phyloP scores from a whole-genome alignment of 2,329 filamentous ascomycete species.

The Exophiala mesophila region DNA sequence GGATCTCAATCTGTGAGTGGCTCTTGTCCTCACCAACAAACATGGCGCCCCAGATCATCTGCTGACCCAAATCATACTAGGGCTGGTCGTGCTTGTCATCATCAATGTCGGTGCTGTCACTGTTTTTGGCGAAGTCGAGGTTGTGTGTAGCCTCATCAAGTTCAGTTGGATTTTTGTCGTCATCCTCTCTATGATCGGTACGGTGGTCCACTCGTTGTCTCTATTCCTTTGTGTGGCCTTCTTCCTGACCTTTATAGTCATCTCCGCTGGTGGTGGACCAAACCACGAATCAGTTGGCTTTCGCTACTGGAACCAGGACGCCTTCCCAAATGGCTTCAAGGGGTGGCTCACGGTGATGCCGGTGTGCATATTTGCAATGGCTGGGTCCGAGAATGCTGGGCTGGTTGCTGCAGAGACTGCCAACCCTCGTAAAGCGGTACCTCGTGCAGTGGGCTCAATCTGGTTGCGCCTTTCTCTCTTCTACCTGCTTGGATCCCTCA shows the following conservation, averaged over 20 bases:
- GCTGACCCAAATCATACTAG: not conserved
- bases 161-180: constrained; percentile 47
- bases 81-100: constrained; percentile 30
- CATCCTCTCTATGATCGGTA: constrained; percentile 41
- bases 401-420: constrained; percentile 42
- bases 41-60: not conserved
- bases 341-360: constrained; percentile 37
- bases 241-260: constrained; percentile 29
- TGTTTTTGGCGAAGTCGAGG: constrained; percentile 45
- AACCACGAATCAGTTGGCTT: constrained; percentile 39
- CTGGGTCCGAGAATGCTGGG: constrained; percentile 43
- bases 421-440: constrained; percentile 42
- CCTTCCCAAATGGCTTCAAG: constrained; percentile 44
- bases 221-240: not conserved
- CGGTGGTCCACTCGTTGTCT: too few relatives aligned
- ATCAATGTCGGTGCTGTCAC: constrained; percentile 41
- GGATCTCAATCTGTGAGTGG: constrained; percentile 36
- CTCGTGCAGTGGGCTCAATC: constrained; percentile 43
- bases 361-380: constrained; percentile 37
- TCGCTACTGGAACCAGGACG: constrained; percentile 41
- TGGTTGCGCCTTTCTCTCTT: constrained; percentile 45
- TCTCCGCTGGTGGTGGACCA: constrained; percentile 43
- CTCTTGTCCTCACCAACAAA: not conserved
- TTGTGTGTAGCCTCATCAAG: constrained; percentile 42
- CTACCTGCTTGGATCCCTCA: constrained; percentile 43